These are phyloP conservation scores for Hordeum marinum DNA, from an alignment of 176 grass and related monocot genomes.

Conservation along the genomic window DNA sequence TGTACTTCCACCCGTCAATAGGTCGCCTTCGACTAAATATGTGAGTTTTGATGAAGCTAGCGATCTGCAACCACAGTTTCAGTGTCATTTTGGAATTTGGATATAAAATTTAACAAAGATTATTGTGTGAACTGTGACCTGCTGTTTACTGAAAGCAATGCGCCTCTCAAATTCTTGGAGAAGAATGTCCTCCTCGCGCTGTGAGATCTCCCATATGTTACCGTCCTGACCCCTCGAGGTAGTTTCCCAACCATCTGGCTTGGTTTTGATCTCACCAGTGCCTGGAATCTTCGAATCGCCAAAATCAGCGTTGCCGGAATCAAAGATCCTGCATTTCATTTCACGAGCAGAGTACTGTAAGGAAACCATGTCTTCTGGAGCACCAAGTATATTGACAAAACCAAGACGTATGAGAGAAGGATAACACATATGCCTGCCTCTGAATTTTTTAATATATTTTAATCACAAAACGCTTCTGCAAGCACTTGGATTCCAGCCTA, in stretches of 20 bases:
- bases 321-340: conserved; percentile 74
- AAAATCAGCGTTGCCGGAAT: conserved; percentile 62
- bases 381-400: conserved; percentile 7
- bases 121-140: conserved; percentile 34
- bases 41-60: too few species aligned
- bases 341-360: not conserved
- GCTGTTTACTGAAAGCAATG: conserved; percentile 91
- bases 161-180: conserved; percentile 95
- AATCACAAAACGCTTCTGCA: not conserved
- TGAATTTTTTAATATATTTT: not conserved
- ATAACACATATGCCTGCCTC: not conserved
- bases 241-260: conserved; percentile 92
- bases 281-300: conserved; percentile 63
- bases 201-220: conserved; percentile 91
- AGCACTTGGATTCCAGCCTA: not conserved
- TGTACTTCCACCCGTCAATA: too few species aligned
- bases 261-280: conserved; percentile 73
- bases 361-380: not conserved
- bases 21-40: too few species aligned
- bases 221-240: conserved; percentile 69
- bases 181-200: conserved; percentile 90
- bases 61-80: too few species aligned
- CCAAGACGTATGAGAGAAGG: not conserved
- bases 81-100: too few species aligned
- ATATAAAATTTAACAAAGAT: not conserved